Evolutionary conservation across 208 protist species (phyloP).

Genomic region (Leptomonas seymouri): DNA sequence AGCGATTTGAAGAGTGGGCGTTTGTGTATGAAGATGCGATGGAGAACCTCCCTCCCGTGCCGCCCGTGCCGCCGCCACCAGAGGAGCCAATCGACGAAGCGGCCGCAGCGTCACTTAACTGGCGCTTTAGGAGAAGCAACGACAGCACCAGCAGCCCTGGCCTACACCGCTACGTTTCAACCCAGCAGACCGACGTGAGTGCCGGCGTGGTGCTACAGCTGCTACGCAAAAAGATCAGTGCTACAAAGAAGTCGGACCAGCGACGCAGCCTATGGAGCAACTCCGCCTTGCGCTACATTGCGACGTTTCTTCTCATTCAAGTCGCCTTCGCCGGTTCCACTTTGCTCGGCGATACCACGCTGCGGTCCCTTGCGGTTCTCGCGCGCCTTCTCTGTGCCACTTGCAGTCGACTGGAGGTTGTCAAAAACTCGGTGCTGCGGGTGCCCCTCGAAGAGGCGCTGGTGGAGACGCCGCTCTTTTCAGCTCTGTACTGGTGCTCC

Average conservation of each 20-base stretch:
- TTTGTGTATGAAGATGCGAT: slow-evolving; percentile 29
- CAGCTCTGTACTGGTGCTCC: not conserved
- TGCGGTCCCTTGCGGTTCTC: not conserved
- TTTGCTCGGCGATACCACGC: slow-evolving; percentile 15
- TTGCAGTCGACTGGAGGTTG: not conserved
- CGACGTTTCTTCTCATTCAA: slow-evolving; percentile 12
- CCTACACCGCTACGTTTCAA: slow-evolving; percentile 10
- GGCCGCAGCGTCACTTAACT: slow-evolving; percentile 8
- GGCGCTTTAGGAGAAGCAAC: slow-evolving; percentile 9
- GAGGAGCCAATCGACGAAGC: slow-evolving; percentile 4
- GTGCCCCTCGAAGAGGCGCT: not conserved
- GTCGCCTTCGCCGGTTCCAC: not conserved
- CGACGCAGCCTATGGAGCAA: not conserved
- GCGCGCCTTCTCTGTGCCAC: not conserved
- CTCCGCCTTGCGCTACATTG: slow-evolving; percentile 1
- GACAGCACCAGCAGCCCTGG: not conserved
- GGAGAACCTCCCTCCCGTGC: slow-evolving; percentile 17
- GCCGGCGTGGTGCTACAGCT: slow-evolving; percentile 13
- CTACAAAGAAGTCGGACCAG: not conserved
- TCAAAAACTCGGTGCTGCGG: not conserved
- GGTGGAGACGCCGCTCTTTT: not conserved
- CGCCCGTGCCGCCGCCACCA: slow-evolving; percentile 3
- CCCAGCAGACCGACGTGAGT: not conserved
- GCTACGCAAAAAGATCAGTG: slow-evolving; percentile 16
- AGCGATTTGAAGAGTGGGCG: slow-evolving; percentile 19